Conservation (phyloP, 441 rosid genomes). For the Arabidopsis lyrata region DNA sequence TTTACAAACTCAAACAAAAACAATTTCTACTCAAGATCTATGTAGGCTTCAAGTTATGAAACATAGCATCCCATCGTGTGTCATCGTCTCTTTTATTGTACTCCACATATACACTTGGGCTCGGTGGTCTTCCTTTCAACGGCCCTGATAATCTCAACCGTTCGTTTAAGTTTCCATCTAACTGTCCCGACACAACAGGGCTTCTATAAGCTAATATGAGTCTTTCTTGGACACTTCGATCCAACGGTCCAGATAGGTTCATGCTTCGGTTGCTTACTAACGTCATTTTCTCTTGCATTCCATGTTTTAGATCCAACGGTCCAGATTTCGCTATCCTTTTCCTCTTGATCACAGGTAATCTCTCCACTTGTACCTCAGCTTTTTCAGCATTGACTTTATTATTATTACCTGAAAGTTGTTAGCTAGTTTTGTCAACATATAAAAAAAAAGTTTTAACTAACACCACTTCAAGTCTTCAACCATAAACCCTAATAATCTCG, state of each 20-base stretch:
- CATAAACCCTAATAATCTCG: background rate
- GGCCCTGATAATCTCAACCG: conserved; percentile 67
- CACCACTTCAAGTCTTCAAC: background rate
- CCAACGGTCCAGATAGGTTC: conserved; percentile 70
- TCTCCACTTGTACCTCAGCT: conserved; percentile 39
- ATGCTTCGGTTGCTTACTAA: conserved; percentile 39
- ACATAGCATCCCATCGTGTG: conserved; percentile 61
- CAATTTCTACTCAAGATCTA: conserved; percentile 35
- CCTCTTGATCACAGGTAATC: conserved; percentile 39
- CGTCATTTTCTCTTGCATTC: conserved; percentile 47
- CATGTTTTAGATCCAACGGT: conserved; percentile 51
- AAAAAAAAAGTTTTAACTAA: background rate
- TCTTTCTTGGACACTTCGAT: conserved; percentile 51
- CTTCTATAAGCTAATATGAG: conserved; percentile 49
- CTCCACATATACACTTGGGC: conserved; percentile 53
- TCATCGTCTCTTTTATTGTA: conserved; percentile 39
- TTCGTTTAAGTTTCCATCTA: conserved; percentile 51
- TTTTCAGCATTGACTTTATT: conserved; percentile 46
- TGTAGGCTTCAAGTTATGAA: conserved; percentile 77
- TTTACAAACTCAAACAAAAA: conserved; percentile 13
- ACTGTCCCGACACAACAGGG: conserved; percentile 50
- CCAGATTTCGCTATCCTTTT: conserved; percentile 68
- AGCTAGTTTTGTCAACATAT: background rate
- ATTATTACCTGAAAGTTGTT: conserved; percentile 27
- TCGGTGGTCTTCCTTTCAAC: conserved; percentile 47